Conservation (phyloP, 352 stramenopile species). For the Blastocystis sp. region DNA sequence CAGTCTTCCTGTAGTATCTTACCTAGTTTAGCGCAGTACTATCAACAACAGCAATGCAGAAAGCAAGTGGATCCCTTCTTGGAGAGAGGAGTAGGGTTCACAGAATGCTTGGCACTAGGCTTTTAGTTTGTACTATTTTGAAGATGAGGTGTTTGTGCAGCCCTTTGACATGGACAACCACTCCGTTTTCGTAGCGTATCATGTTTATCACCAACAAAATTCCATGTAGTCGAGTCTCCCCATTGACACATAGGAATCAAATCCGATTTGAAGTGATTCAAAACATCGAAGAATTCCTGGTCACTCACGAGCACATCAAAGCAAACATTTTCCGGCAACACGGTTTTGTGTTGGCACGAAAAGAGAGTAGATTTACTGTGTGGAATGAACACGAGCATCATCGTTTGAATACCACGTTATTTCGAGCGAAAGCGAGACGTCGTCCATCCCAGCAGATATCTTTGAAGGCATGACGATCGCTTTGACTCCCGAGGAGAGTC, state of each 20-base stretch:
- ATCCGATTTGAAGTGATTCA: not conserved
- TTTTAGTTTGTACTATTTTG: conserved; percentile 13
- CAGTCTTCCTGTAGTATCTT: not conserved
- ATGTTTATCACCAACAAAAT: not conserved
- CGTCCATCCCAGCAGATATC: not conserved
- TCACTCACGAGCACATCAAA: not conserved
- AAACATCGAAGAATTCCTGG: not conserved
- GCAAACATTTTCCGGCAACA: not conserved
- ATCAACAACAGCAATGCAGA: not conserved
- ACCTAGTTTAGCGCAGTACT: not conserved
- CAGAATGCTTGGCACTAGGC: not conserved
- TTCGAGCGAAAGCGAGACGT: not conserved
- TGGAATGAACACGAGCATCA: not conserved
- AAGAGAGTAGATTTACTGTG: not conserved
- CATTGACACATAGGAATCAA: not conserved
- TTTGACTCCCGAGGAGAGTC: not conserved
- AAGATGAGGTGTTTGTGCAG: not conserved
- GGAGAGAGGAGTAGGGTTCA: not conserved
- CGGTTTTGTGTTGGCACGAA: not conserved
- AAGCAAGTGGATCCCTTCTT: not conserved
- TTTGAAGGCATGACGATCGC: not conserved
- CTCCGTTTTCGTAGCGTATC: not conserved
- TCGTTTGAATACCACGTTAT: not conserved
- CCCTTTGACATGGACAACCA: not conserved
- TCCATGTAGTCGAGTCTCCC: not conserved